Base-by-base conservation (phyloP, 768 basidiomycete genomes). In the Neoboletus subvelutipes region DNA sequence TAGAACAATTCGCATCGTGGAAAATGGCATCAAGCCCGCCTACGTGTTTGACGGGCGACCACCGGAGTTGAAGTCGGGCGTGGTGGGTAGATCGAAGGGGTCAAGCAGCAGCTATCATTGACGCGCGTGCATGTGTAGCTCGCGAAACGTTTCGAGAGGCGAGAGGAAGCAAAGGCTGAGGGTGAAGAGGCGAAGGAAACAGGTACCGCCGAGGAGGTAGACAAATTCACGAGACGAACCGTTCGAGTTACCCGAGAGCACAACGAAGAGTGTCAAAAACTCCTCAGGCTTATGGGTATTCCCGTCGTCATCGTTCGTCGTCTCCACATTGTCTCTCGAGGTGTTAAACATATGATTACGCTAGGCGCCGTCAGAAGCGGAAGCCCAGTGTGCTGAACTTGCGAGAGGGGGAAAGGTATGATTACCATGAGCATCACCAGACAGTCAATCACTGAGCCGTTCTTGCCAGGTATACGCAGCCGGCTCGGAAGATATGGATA, bases 401-500 rank as follows among this genome's bases (percentile, higher is more conserved):
- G 95, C 95, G n/a, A 84, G 94, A 33, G 95, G 93, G 24, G 94
- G 93, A 55, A 93, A 96, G 78, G 96, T 88, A 50, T 15, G 58
- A 28, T 22, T n/a, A 45, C 12, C 34, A 15, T 52, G 42, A 47
- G 34, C 39, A 18, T 41, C 7, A 28, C 55, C 3, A 12, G 31
- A 47, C 12, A 4, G 18, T 34, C 26, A 0, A 40, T 26, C 41
- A 20, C n/a, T 50, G 45, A 62, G 15, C 18, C 17, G 11, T 48
- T 41, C 43, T 39, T 51, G 31, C 5, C 50, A 94, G 92, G 93
- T 98, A 28, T 98, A 92, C 70, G 97, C 92, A 1, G 95, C 97
- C 9, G 97, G 97, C 15, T 97, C 95, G 0, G 97, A 98, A 74
- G 97, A 99, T 73, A 99, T 99, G 97, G 97, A 99, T 67, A 99